phyloP scores from a whole-genome alignment of 345 rosid genomes.

The Gossypium australe region DNA sequence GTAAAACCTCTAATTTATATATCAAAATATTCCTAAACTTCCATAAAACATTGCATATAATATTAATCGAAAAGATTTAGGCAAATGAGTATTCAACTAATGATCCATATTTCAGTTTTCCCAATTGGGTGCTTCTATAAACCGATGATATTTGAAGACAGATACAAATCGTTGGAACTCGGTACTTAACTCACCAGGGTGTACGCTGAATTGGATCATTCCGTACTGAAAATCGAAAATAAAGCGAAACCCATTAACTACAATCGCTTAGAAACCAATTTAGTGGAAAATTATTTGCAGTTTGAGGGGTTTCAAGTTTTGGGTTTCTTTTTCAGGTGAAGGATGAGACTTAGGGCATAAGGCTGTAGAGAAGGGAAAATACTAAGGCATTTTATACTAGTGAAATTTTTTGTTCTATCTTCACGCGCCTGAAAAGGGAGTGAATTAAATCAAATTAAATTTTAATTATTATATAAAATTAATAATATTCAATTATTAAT shows the following conservation, averaged over 20 bases:
- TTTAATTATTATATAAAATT: no score
- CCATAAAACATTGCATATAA: background rate
- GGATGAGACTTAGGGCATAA: constrained; percentile 1
- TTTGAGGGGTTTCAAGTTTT: background rate
- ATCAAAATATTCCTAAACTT: background rate
- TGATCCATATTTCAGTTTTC: background rate
- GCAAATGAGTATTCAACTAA: background rate
- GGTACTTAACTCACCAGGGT: constrained; percentile 4
- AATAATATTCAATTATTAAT: no score
- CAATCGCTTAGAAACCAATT: background rate
- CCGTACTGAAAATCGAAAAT: background rate
- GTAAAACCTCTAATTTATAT: background rate
- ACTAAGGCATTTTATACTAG: background rate
- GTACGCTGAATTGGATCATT: background rate
- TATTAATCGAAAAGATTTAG: background rate
- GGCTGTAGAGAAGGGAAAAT: background rate
- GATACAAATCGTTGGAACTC: constrained; percentile 10
- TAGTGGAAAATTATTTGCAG: background rate
- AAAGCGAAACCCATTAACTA: background rate
- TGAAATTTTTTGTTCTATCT: background rate
- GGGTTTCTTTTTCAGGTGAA: background rate
- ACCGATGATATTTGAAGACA: background rate
- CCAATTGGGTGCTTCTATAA: constrained; percentile 1
- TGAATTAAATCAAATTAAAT: no score
- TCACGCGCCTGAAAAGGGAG: background rate